Base-by-base conservation (phyloP, 1,139 yeast genomes). In the Kazachstania sp. region DNA sequence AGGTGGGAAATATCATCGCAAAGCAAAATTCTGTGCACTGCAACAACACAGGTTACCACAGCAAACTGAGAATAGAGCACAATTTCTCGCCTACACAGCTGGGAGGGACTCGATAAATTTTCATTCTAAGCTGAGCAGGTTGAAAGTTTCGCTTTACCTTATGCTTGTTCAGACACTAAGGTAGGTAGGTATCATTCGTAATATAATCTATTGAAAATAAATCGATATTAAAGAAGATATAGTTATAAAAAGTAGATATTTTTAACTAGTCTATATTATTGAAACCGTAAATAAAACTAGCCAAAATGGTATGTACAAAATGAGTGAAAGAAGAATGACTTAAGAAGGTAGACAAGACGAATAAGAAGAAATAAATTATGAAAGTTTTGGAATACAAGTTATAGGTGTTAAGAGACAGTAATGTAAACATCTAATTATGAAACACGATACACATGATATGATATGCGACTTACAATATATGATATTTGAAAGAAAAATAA, bases 271-370 rank as follows among this genome's bases (percentile, higher is more conserved):
- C 8, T 16, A 19, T 13, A 19, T 5, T 9, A 32, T 30, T 36
- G 44, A 45, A 45, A 39, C 30, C 28, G 37, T 43, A 46, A 44
- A 47, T 40, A 44, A 37, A 44, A 47, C 35, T 30, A 40, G 37
- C 39, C 42, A 39, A 41, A 44, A 47, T 47, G 49, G 49, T 47
- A 47, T 47, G 49, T 47, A 13, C 8, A 36, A 18, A 15, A 12
- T 8, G 23, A 19, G 8, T 15, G 13, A 36, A 13, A 34, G 3
- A 19, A 8, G 6, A 4, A 36, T 23, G 19, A 35, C 36, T 15
- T 15, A 18, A 32, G 20, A 15, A 18, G 4, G 9, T 15, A 6
- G 6, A 32, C 6, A 12, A 32, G 15, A 7, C 18, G 12, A 6
- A 15, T n/a, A 19, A n/a, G 15, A 12, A 15, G 19, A 9, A 6